Base-by-base conservation (phyloP, 805 yeast genomes). In the Priceomyces carsonii region DNA sequence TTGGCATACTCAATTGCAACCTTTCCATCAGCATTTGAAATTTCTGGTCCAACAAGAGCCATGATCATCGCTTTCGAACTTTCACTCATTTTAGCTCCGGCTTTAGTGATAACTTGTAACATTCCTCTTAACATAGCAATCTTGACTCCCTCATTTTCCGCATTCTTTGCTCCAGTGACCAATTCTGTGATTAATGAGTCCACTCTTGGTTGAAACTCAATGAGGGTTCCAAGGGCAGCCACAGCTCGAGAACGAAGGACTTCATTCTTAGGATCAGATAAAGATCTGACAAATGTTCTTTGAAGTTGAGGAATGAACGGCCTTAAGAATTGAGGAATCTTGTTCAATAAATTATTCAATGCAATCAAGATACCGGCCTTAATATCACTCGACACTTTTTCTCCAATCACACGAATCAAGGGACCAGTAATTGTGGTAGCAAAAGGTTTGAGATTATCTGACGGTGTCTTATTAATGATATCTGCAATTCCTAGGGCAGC, bases 271-370 rank as follows among this genome's bases (percentile, higher is more conserved):
- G 85, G 70, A 63, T 93, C 99, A 33, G 87, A 75, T 46, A 93
- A 69, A 2, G 96, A 85, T 57, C 95, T 85, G 26, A 91, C 95
- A 66, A 93, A 93, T 1, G 99, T 93, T 57, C 99, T 78, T 66
- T 93, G 99, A 48, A 93, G 73, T 67, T 93, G 99, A 6, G 99
- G 99, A 61, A 93, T 79, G 59, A 93, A 93, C 10, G 99, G 99
- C 53, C 91, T 79, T 60, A 93, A 73, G 58, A 87, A 86, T 55
- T 84, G 87, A 2, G 99, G 96, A 48, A 91, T 85, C 68, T 88
- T 85, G 16, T 66, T 65, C 51, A 93, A 79, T 54, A 95, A 67
- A 44, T 77, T 77, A 54, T 84, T 85, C 59, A 95, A 74, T 1
- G 98, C 95, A 43, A 75, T 73, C 53, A 93, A 71, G 48, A 95